A percentile compares a stretch with the other conserved stretches of the same genome.
These are phyloP conservation scores for Annulohypoxylon stygium DNA, from an alignment of 495 filamentous ascomycete genomes.

Conservation along the genomic window DNA sequence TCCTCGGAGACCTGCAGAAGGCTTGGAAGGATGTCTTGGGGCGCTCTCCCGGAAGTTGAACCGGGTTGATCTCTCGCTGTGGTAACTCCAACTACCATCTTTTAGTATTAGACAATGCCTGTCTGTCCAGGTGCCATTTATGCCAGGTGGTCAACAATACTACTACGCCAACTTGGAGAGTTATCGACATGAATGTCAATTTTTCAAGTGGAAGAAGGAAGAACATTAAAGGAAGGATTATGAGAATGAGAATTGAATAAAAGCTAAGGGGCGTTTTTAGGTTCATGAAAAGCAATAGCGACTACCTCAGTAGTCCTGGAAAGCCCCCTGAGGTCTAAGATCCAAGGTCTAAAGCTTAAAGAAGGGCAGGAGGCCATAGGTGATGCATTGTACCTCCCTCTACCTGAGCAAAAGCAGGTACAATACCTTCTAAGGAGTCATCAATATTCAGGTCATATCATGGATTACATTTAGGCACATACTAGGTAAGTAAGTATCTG, in stretches of 20 bases:
- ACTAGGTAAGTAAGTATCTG: too few species aligned
- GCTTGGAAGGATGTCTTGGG: constrained; percentile 12
- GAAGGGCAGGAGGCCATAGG: neutral
- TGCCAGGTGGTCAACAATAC: neutral
- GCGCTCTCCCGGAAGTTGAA: constrained; percentile 2
- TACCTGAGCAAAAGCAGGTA: constrained; percentile 5
- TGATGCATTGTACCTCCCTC: neutral
- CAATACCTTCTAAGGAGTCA: neutral
- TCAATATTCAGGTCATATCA: neutral
- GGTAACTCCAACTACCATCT: constrained; percentile 6
- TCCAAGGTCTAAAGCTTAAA: constrained; percentile 12
- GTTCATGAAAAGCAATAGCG: constrained; percentile 19
- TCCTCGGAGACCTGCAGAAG: neutral
- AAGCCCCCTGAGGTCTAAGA: neutral
- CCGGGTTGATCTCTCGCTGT: constrained; percentile 10
- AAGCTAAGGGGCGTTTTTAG: neutral
- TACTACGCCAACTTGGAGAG: neutral
- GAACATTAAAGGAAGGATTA: neutral
- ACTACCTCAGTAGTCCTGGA: neutral
- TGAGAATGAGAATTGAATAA: neutral
- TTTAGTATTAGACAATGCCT: neutral
- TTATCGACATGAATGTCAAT: neutral
- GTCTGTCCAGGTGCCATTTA: neutral
- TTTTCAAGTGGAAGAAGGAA: neutral
- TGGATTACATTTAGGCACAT: too few species aligned